phyloP scores from a whole-genome alignment of 805 yeast genomes.

The Candida maesae region DNA sequence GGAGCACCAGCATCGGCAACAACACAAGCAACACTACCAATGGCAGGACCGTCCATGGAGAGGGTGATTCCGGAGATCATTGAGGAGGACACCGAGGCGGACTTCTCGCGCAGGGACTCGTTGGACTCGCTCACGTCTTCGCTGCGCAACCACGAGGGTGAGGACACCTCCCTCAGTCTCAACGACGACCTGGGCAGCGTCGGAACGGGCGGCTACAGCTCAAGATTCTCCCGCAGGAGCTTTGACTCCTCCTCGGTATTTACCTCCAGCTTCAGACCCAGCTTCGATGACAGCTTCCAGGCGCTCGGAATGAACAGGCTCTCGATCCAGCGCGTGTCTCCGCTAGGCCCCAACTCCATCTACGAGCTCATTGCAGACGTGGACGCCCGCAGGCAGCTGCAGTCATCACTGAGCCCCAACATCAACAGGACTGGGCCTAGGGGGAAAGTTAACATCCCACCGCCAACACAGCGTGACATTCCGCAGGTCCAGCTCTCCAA shows the following conservation, averaged over 20 bases:
- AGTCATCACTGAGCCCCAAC: conserved; percentile 24
- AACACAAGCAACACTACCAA: background rate
- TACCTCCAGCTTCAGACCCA: conserved; percentile 28
- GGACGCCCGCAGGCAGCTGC: conserved; percentile 36
- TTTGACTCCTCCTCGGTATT: conserved; percentile 30
- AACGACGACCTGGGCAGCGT: conserved; percentile 34
- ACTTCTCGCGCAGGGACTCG: conserved; percentile 9
- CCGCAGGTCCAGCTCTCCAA: conserved; percentile 72
- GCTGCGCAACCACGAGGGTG: conserved; percentile 12
- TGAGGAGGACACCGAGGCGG: conserved; percentile 7
- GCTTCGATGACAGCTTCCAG: conserved; percentile 34
- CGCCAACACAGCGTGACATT: conserved; percentile 80
- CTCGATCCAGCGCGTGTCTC: conserved; percentile 40
- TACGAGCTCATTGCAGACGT: conserved; percentile 68
- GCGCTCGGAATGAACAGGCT: conserved; percentile 38
- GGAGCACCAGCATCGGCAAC: background rate
- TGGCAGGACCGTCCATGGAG: background rate
- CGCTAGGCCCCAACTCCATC: conserved; percentile 71
- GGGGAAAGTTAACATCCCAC: conserved; percentile 45
- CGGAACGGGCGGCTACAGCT: conserved; percentile 16
- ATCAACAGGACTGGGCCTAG: conserved; percentile 25
- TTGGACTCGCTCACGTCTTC: conserved; percentile 15
- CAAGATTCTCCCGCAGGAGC: conserved; percentile 24
- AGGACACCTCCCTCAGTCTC: conserved; percentile 23
- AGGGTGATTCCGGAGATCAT: conserved; percentile 5